A percentile compares a stretch with the other conserved stretches of the same genome.
phyloP scores from a whole-genome alignment of 805 yeast genomes.

The Lipomyces starkeyi region DNA sequence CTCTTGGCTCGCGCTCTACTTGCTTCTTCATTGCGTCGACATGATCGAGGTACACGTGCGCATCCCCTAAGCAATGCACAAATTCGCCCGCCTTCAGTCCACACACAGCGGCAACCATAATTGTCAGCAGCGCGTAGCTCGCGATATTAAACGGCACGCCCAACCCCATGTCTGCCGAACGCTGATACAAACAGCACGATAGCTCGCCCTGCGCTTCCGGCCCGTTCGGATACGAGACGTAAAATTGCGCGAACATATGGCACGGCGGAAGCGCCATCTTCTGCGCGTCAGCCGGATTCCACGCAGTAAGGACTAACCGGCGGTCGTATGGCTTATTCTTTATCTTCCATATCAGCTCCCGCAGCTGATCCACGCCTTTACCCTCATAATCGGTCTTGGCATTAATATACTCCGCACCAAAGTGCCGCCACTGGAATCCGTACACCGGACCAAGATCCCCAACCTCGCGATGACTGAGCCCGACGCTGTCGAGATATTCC shows the following conservation, averaged over 20 bases:
- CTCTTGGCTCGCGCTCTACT: constrained; percentile 71
- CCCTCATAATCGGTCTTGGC: constrained; percentile 88
- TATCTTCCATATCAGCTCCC: constrained; percentile 75
- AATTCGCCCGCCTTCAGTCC: constrained; percentile 96
- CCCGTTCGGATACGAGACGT: constrained; percentile 78
- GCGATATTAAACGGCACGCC: constrained; percentile 99
- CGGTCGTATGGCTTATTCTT: constrained; percentile 93
- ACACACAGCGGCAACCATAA: constrained; percentile 94
- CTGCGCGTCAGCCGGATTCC: constrained; percentile 97
- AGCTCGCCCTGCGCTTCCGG: constrained; percentile 62
- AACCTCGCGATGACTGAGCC: constrained; percentile 77
- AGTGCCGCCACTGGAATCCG: constrained; percentile 99
- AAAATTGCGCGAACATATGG: constrained; percentile 94
- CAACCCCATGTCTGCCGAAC: constrained; percentile 99
- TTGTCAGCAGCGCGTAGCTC: constrained; percentile 88
- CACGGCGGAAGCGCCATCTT: constrained; percentile 99
- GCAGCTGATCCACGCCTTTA: constrained; percentile 88
- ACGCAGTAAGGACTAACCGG: constrained; percentile 91
- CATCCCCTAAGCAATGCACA: constrained; percentile 94
- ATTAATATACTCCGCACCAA: constrained; percentile 89
- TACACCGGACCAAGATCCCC: constrained; percentile 98
- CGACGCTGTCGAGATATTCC: constrained; percentile 83
- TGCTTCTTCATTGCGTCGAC: constrained; percentile 89
- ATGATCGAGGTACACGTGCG: constrained; percentile 93
- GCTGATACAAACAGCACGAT: constrained; percentile 89